A percentile compares a stretch with the other conserved stretches of the same genome.
Evolutionary conservation across 768 basidiomycete genomes (phyloP).

Genomic region (Leccinum truebloodii): DNA sequence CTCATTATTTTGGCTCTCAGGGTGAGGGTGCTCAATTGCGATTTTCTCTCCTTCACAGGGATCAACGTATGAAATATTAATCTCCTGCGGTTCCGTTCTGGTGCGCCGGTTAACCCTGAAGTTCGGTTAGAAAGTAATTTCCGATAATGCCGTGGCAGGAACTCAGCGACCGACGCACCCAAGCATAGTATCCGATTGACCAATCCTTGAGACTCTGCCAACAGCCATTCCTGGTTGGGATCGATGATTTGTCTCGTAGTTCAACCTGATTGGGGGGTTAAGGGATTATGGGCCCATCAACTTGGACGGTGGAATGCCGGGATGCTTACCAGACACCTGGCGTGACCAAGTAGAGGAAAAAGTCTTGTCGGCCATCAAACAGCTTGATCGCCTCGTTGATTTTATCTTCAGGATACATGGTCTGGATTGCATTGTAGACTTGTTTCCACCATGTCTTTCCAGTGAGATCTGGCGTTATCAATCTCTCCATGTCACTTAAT

Average conservation of each 20-base stretch:
- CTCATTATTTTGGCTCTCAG: neutral
- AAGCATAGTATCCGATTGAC: neutral
- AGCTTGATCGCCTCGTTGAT: conserved; percentile 4
- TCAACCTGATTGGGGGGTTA: neutral
- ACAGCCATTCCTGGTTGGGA: neutral
- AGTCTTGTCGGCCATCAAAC: conserved; percentile 1
- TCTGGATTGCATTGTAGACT: neutral
- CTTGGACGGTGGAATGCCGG: neutral
- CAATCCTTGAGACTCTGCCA: neutral
- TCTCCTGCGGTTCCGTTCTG: neutral
- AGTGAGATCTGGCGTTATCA: neutral
- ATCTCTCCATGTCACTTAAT: neutral
- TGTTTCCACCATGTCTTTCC: neutral
- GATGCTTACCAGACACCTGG: conserved; percentile 2
- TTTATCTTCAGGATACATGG: neutral
- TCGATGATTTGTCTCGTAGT: neutral
- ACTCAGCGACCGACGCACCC: neutral
- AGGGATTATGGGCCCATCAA: neutral
- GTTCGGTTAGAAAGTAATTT: neutral
- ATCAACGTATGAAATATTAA: neutral
- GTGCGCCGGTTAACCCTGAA: neutral
- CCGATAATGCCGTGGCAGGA: neutral
- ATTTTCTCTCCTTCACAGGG: neutral
- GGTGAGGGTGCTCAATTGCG: neutral
- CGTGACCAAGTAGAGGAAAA: conserved; percentile 1